A percentile compares a stretch with the other conserved stretches of the same genome.
Evolutionary conservation across 1,284 basidiomycete species (phyloP).

Genomic region (Trichosporon sp.): DNA sequence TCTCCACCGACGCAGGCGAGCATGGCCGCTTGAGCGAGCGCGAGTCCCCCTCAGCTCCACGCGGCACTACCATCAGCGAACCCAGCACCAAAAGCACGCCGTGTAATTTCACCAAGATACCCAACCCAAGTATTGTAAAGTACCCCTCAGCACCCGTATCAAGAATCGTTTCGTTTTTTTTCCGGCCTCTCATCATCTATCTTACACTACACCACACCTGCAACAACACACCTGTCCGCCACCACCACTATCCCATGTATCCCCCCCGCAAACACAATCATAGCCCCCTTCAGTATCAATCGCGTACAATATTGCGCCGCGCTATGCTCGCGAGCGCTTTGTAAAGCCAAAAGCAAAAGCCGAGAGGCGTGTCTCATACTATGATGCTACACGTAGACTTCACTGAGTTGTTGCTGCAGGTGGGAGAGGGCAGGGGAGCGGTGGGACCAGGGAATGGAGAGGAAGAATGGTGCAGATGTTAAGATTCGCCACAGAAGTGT

Average conservation of each 20-base stretch:
- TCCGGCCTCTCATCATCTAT: background rate
- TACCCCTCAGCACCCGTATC: background rate
- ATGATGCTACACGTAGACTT: no score
- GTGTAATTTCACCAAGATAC: constrained; percentile 6
- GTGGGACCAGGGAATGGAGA: background rate
- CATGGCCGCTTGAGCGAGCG: background rate
- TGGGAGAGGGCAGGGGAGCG: no score
- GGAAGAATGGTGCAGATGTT: background rate
- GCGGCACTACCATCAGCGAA: no score
- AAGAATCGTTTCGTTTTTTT: background rate
- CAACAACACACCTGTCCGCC: background rate
- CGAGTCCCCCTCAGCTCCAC: no score
- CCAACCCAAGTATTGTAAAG: constrained; percentile 5
- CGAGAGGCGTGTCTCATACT: background rate
- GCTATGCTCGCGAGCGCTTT: background rate
- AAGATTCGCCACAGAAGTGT: background rate
- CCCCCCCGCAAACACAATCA: background rate
- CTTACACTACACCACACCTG: background rate
- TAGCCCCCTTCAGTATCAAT: background rate
- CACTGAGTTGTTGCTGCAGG: no score
- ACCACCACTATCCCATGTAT: background rate
- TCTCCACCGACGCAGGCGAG: background rate
- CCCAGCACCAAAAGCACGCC: background rate
- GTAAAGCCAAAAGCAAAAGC: constrained; percentile 1
- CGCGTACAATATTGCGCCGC: background rate